Evolutionary conservation across 768 basidiomycete genomes (phyloP), one percentile per base, ranked within the genome.

Genomic region (Phallus indusiatus): DNA sequence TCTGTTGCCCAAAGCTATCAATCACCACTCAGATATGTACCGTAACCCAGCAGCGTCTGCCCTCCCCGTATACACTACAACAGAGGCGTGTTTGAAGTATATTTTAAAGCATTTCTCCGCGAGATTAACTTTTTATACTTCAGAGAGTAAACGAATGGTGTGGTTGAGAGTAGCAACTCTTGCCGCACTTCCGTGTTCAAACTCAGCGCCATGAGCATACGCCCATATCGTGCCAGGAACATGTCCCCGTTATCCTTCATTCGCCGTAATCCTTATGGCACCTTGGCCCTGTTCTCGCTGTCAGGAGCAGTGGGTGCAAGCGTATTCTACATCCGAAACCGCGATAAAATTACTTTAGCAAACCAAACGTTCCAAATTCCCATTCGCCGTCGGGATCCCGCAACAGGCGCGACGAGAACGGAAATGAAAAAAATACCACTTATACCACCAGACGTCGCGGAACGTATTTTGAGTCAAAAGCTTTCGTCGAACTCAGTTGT

Each of bases 381-480:
- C 21, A 33, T 58, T 20, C 56, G 33, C 18, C 18, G 17, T 17
- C n/a, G 48, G n/a, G 56, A 58, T 21, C 18, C 18, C 8, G 20
- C 47, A 16, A 7, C 56, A 36, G 56, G 56, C 16, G 50, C 49
- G 34, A 34, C 48, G 16, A 28, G 34, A 17, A 49, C 47, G 1
- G n/a, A 18, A 35, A 58, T 52, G 48, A 46, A 50, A n/a, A 46
- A 37, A 14, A n/a, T 64, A 33, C 63, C 63, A 11, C 51, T 61
- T 14, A 24, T 64, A 33, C 60, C 50, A 16, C 33, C 36, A 17
- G 34, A 56, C 22, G 59, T 53, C 20, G 52, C 59, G 14, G 63
- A 64, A 48, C 35, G 48, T 21, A 47, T 51, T 20, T 34, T 64
- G 37, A 62, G 50, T 36, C 9, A 37, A 16, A 18, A 56, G 46